Percentiles rank a stretch among this genome's conserved stretches.
These are phyloP conservation scores for Neocucurbitaria cava DNA, from an alignment of 2,329 filamentous ascomycete species.

Conservation along the genomic window DNA sequence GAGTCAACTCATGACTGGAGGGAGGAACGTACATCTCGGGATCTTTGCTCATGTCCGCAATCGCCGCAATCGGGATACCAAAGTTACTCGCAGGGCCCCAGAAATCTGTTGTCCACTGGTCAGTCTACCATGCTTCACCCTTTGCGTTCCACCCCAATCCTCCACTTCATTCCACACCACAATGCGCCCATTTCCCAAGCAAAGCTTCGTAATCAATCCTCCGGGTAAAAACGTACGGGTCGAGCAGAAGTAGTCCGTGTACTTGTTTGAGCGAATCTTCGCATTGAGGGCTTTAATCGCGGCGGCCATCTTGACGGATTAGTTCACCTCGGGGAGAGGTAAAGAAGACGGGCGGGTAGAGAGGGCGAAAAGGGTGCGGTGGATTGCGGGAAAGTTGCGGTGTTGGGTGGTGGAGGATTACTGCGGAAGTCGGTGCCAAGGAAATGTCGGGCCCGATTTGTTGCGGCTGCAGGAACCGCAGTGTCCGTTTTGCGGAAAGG, in stretches of 20 bases:
- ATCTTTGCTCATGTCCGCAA: conserved; percentile 62
- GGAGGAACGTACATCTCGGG: conserved; percentile 55
- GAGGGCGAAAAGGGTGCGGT: background rate
- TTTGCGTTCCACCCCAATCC: background rate
- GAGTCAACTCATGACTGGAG: no score
- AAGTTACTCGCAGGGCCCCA: conserved; percentile 62
- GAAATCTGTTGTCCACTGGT: conserved; percentile 52
- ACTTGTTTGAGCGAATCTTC: conserved; percentile 59
- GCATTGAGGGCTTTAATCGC: conserved; percentile 62
- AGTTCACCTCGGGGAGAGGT: conserved; percentile 9
- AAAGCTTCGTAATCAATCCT: background rate
- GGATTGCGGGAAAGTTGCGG: conserved; percentile 1
- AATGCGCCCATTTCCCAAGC: background rate
- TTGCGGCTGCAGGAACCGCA: conserved; percentile 2
- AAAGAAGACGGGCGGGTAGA: conserved; percentile 10
- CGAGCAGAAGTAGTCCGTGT: conserved; percentile 60
- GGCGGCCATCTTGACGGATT: conserved; percentile 55
- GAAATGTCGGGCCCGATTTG: background rate
- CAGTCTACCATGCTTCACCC: conserved; percentile 2
- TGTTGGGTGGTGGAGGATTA: conserved; percentile 1
- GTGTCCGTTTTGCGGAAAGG: conserved; percentile 11
- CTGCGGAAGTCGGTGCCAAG: conserved; percentile 14
- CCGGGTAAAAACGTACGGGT: conserved; percentile 54
- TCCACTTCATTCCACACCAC: background rate
- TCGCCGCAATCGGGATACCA: conserved; percentile 61